These are phyloP conservation scores for Meredithiella fracta DNA, from an alignment of 2,329 filamentous ascomycete species.

Conservation along the genomic window DNA sequence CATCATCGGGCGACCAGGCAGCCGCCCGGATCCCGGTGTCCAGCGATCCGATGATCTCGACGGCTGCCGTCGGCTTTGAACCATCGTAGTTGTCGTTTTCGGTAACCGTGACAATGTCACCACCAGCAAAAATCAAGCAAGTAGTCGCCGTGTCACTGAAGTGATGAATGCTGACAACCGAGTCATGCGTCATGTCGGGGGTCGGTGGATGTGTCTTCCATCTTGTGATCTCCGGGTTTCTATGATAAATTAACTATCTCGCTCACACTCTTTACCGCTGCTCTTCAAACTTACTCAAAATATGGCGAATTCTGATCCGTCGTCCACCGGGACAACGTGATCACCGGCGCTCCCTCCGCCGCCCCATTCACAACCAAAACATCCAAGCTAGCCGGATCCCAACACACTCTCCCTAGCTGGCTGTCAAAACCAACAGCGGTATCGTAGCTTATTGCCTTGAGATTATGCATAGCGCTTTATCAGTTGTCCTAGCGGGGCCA, in stretches of 20 bases:
- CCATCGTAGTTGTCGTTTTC: constrained; percentile 33
- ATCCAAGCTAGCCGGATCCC: neutral
- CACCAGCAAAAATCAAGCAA: constrained; percentile 73
- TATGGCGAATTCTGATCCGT: neutral
- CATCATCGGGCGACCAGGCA: constrained; percentile 88
- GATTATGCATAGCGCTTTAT: neutral
- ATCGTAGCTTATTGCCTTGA: neutral
- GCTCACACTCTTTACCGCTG: constrained; percentile 12
- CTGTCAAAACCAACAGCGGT: neutral
- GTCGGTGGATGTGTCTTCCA: constrained; percentile 79
- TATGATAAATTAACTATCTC: constrained; percentile 18
- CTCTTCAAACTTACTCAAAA: neutral
- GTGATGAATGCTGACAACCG: constrained; percentile 64
- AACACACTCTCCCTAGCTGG: neutral
- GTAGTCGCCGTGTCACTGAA: constrained; percentile 64
- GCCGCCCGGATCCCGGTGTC: constrained; percentile 82
- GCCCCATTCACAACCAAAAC: neutral
- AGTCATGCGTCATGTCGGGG: constrained; percentile 59
- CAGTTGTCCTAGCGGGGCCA: constrained; percentile 28
- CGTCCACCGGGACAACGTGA: neutral
- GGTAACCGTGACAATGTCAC: constrained; percentile 74
- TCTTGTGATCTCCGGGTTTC: constrained; percentile 42
- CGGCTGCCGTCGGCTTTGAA: constrained; percentile 31
- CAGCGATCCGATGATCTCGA: constrained; percentile 90
- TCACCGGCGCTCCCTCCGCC: neutral